These are phyloP conservation scores for Pythium insidiosum DNA, from an alignment of 352 stramenopile species.

Conservation along the genomic window DNA sequence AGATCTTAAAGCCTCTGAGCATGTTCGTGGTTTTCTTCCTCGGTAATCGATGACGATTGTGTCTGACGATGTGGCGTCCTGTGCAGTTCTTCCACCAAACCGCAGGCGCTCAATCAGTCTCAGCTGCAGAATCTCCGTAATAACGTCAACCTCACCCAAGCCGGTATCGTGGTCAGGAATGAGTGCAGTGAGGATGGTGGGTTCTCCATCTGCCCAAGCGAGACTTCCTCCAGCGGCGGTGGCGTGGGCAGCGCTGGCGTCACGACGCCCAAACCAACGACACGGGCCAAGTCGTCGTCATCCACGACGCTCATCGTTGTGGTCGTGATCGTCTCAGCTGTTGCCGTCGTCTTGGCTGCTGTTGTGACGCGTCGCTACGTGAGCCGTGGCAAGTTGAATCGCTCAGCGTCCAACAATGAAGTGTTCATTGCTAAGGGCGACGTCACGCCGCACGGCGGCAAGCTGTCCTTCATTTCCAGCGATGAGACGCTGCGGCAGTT, in stretches of 20 bases:
- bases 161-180: neutral
- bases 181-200: too few relatives aligned
- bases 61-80: neutral
- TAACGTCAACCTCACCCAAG: neutral
- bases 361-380: neutral
- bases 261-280: neutral
- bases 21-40: neutral
- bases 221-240: neutral
- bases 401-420: neutral
- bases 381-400: neutral
- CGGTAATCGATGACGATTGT: neutral
- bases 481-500: slow-evolving; percentile 53
- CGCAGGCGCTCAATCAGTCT: neutral
- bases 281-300: too few relatives aligned
- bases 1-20: neutral
- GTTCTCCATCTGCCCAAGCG: too few relatives aligned
- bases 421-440: neutral
- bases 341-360: neutral
- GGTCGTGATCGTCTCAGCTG: neutral
- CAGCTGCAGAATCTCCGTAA: neutral
- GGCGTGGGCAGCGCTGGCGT: neutral
- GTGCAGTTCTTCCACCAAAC: neutral
- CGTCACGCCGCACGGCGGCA: slow-evolving; percentile 7
- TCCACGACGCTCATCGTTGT: neutral
- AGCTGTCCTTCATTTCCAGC: slow-evolving; percentile 58